Evolutionary conservation across 108 stramenopile species (phyloP), one percentile per base, ranked within the genome.

Genomic region (Nitzschia putrida): DNA sequence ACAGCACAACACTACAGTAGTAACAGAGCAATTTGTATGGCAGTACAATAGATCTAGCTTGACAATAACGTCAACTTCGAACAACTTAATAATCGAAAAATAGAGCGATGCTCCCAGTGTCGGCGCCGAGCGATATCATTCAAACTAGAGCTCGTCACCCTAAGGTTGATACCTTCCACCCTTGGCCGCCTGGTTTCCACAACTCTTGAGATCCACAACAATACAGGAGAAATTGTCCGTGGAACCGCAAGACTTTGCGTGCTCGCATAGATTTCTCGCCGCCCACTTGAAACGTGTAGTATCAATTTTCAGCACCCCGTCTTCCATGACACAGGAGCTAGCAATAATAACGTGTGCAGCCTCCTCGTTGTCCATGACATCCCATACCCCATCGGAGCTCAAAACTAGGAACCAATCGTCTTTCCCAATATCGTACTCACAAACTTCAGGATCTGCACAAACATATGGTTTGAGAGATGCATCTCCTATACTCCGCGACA

Each of bases 401-500:
- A 95, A 45, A 8, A 95, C 80, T 69, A 95, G 71, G 41, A 95
- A 95, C 89, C 90, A 85, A 67, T 95, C 94, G 53, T 95, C 94
- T 37, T 88, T 84, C 11, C 84, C 89, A 60, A 93, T 86, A 42
- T 85, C 83, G 38, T 92, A 84, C 71, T 91, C 91, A 10, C 85
- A 80, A 39, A 88, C 70, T 73, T 95, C 94, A 0, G 94, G 94
- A 29, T 88, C 86, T 0, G 90, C 88, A 8, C 90, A 91, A 10
- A 95, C 85, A 69, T 85, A 95, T 0, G 94, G 94, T 63, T 92
- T 95, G 44, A 95, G 73, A n/a, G 81, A 85, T 10, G 91, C 87
- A 80, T 99, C 98, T 16, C 98, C 98, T 53, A 99, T 80, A 39
- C 91, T 88, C 39, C 98, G 64, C 12, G 96, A 97, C 8, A 99